Conservation (phyloP, 2,329 filamentous ascomycete species). For the Chrysosporium queenslandicum region DNA sequence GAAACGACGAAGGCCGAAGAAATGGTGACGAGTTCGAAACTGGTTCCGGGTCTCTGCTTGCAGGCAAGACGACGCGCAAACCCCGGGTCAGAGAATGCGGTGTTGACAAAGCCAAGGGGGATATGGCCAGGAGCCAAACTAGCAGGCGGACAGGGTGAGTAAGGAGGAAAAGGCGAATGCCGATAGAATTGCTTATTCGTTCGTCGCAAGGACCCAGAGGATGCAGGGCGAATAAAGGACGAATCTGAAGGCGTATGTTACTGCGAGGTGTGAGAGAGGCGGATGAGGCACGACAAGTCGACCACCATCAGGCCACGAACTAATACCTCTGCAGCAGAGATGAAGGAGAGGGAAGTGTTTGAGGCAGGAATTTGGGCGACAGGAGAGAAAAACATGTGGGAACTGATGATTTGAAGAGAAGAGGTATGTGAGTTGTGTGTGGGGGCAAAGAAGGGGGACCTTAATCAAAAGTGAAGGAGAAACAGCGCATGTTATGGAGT, state of each 20-base stretch:
- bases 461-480: background rate
- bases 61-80: constrained; percentile 4
- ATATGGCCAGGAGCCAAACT: background rate
- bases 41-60: background rate
- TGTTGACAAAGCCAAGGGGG: background rate
- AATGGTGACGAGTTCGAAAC: background rate
- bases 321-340: background rate
- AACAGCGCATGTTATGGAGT: background rate
- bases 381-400: constrained; percentile 17
- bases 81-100: background rate
- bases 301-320: background rate
- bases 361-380: background rate
- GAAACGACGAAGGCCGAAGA: background rate
- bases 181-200: constrained; percentile 7
- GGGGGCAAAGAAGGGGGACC: background rate
- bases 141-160: background rate
- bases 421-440: background rate
- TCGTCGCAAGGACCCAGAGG: background rate
- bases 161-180: constrained; percentile 2
- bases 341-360: constrained; percentile 9
- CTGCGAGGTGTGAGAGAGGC: background rate
- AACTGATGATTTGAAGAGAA: constrained; percentile 5
- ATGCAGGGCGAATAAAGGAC: constrained; percentile 5
- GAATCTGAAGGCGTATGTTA: background rate
- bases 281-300: background rate